Percentiles rank a stretch among this genome's conserved stretches.
phyloP scores from a whole-genome alignment of 2,329 filamentous ascomycete species.

The Pyrenophora teres region DNA sequence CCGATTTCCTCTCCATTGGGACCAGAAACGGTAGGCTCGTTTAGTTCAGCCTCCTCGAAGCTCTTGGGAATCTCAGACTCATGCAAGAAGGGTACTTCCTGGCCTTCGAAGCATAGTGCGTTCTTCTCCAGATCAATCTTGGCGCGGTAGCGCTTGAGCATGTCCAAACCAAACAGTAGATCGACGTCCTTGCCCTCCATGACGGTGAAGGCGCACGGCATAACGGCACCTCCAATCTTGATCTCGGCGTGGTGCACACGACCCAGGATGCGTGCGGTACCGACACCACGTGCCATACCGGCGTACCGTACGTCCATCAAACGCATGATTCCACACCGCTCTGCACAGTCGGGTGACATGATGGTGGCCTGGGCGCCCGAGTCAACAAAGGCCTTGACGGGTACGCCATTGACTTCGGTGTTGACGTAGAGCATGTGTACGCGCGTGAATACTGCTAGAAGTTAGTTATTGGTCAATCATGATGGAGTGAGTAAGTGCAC shows the following conservation, averaged over 20 bases:
- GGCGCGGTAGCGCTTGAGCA: constrained; percentile 95
- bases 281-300: constrained; percentile 89
- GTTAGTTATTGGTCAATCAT: constrained; percentile 17
- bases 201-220: constrained; percentile 96
- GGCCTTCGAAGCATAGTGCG: constrained; percentile 83
- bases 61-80: constrained; percentile 94
- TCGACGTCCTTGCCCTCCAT: constrained; percentile 99
- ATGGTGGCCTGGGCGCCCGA: constrained; percentile 97
- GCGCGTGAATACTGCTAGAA: constrained; percentile 76
- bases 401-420: constrained; percentile 89
- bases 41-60: constrained; percentile 69
- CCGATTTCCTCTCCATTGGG: constrained; percentile 90
- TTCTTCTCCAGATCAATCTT: constrained; percentile 86
- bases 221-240: constrained; percentile 82
- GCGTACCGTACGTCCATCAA: constrained; percentile 91
- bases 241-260: constrained; percentile 95
- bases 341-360: constrained; percentile 93
- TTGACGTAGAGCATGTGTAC: constrained; percentile 97
- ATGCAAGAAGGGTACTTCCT: constrained; percentile 86
- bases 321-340: constrained; percentile 93
- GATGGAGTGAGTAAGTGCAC: not conserved
- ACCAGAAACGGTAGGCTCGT: constrained; percentile 83
- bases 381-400: constrained; percentile 94
- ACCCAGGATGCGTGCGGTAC: constrained; percentile 91
- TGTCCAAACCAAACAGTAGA: constrained; percentile 88